Evolutionary conservation across 495 filamentous ascomycete species (phyloP).

Genomic region (Talaromyces thailandensis): DNA sequence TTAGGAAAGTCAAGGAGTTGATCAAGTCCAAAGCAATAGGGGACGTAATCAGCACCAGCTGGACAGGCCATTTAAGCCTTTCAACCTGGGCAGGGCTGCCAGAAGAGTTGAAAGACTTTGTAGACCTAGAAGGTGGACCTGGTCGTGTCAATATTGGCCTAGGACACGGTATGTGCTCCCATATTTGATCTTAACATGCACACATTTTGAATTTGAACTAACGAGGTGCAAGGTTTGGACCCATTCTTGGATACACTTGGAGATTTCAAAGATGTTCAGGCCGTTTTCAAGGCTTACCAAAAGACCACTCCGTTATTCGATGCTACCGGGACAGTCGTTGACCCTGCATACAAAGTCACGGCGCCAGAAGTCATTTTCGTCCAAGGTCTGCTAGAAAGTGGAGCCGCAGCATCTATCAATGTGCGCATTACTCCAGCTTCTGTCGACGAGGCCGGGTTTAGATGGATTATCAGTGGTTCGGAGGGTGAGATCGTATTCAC

Average conservation of each 20-base stretch:
- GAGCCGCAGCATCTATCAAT: conserved; percentile 27
- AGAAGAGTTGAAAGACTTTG: conserved; percentile 33
- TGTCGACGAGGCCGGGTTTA: conserved; percentile 33
- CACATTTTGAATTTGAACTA: background rate
- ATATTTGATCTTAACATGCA: background rate
- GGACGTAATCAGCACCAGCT: conserved; percentile 41
- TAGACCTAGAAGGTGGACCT: conserved; percentile 34
- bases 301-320: conserved; percentile 26
- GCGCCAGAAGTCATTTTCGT: conserved; percentile 38
- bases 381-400: conserved; percentile 32
- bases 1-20: conserved; percentile 35
- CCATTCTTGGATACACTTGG: conserved; percentile 34
- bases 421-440: conserved; percentile 43
- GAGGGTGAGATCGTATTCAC: conserved; percentile 46
- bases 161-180: conserved; percentile 32
- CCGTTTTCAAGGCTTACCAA: conserved; percentile 36
- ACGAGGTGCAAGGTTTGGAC: conserved; percentile 12
- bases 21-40: conserved; percentile 42
- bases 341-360: conserved; percentile 27
- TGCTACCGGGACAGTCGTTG: conserved; percentile 15
- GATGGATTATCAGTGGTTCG: conserved; percentile 47
- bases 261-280: conserved; percentile 26
- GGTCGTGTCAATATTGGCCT: conserved; percentile 44
- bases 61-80: conserved; percentile 29
- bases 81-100: conserved; percentile 21